Evolutionary conservation across 768 basidiomycete genomes (phyloP).

Genomic region (Lentinula detonsa): DNA sequence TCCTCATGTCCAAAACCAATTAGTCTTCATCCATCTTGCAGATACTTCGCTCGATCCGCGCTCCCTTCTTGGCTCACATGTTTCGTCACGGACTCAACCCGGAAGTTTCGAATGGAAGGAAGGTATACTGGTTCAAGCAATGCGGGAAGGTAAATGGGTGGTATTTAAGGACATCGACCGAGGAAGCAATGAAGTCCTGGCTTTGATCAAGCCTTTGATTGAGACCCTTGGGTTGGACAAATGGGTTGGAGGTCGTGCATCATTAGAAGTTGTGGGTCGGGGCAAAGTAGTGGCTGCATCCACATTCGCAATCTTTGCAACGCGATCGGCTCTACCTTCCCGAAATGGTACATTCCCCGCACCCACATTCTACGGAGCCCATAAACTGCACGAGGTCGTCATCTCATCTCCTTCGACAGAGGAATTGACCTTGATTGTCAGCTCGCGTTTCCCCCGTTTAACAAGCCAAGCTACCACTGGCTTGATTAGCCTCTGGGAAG

Average conservation of each 20-base stretch:
- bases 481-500: conserved; percentile 67
- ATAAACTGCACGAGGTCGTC: conserved; percentile 73
- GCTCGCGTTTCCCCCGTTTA: conserved; percentile 60
- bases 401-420: conserved; percentile 53
- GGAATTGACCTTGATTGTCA: conserved; percentile 70
- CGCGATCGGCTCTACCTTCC: conserved; percentile 58
- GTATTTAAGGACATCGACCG: conserved; percentile 91
- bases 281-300: conserved; percentile 72
- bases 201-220: conserved; percentile 76
- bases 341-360: conserved; percentile 41
- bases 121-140: conserved; percentile 83
- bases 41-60: conserved; percentile 95
- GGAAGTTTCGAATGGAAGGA: conserved; percentile 97
- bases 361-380: conserved; percentile 76
- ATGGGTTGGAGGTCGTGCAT: conserved; percentile 69
- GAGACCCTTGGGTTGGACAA: conserved; percentile 67
- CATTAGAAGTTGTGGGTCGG: conserved; percentile 66
- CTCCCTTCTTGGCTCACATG: conserved; percentile 86
- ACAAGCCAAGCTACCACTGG: conserved; percentile 38
- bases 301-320: conserved; percentile 84
- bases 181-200: conserved; percentile 85
- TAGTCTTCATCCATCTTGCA: conserved; percentile 85
- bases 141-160: conserved; percentile 89
- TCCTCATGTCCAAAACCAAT: conserved; percentile 55
- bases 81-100: conserved; percentile 76